Base-by-base conservation (phyloP, 176 grass and related monocot genomes). In the Lolium rigidum region DNA sequence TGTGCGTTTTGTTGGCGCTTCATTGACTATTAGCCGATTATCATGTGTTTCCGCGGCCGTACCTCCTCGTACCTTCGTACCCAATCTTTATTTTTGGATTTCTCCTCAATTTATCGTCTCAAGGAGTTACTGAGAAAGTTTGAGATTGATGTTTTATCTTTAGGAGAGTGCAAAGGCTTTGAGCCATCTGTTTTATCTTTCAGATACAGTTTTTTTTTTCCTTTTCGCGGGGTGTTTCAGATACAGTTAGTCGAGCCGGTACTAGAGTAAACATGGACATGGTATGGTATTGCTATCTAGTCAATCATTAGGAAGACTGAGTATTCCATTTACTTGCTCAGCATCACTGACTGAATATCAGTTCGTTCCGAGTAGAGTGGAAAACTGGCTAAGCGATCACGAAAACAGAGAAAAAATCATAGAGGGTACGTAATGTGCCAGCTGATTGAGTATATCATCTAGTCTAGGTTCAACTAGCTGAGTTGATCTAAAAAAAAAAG, bases 391-490 rank as follows among this genome's bases (percentile, higher is more conserved):
- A 46, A 61, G 20, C 55, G 20, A 38, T 38, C 26, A 7, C 12
- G 25, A 41, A 55, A 17, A 17, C 13, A 28, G 47, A 51, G 49
- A 35, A 54, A 52, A 76, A 12, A 8, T 35, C 6, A 43, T 12
- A 49, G 22, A 20, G 9, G 74, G 14, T 54, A 37, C 44, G 24
- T 2, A 54, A 7, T 58, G 54, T 38, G 25, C n/a, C 64, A 67
- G 63, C 25, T 31, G 61, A 64, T 64, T 68, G 11, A 73, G 70
- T 48, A 21, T 37, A 21, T 21, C 69, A 21, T 78, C 76, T 78
- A 78, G 0, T 74, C 38, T 47, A 63, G 12, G 3, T 16, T 28
- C 16, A 51, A 44, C 41, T 6, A 44, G n/a, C n/a, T n/a, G 31
- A 35, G 31, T 35, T 35, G 31, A 35, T 35, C 31, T 35, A 35